Conservation (phyloP, 2,329 filamentous ascomycete species). For the Monosporascus sp. region DNA sequence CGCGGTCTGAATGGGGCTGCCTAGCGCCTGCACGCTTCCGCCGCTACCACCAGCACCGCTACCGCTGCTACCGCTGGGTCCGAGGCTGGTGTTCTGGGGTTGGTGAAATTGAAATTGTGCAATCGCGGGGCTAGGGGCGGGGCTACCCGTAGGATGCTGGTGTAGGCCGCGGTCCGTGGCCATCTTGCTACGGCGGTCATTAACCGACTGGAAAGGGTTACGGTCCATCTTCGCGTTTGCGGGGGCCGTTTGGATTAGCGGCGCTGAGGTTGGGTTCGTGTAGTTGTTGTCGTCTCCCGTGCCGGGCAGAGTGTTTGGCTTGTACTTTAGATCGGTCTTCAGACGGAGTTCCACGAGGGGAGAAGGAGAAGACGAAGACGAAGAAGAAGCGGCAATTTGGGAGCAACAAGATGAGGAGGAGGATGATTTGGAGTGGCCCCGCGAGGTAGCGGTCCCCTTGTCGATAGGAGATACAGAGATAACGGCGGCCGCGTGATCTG, state of each 20-base stretch:
- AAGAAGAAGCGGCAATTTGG: not conserved
- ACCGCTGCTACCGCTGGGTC: not conserved
- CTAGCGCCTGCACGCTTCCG: no score
- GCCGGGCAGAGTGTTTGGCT: conserved; percentile 12
- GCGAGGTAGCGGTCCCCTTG: not conserved
- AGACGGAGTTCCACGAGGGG: conserved; percentile 18
- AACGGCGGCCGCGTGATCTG: conserved; percentile 8
- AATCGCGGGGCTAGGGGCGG: not conserved
- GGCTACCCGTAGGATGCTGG: not conserved
- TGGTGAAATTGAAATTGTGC: not conserved
- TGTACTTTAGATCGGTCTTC: conserved; percentile 15
- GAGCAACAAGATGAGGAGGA: not conserved
- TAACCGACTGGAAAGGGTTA: conserved; percentile 24
- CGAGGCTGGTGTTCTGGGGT: not conserved
- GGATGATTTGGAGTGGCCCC: not conserved
- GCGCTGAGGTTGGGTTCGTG: no score
- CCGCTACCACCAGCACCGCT: not conserved
- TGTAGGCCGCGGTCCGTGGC: conserved; percentile 12
- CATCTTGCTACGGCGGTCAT: conserved; percentile 22
- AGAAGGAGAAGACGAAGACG: conserved; percentile 12
- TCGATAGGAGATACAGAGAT: not conserved
- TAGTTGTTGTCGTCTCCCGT: no score
- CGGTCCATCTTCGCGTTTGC: conserved; percentile 7
- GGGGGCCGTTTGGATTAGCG: not conserved
- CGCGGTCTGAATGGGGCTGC: no score